These are phyloP conservation scores for Acanthamoeba lenticulata DNA, from an alignment of 208 protist species.

Conservation along the genomic window DNA sequence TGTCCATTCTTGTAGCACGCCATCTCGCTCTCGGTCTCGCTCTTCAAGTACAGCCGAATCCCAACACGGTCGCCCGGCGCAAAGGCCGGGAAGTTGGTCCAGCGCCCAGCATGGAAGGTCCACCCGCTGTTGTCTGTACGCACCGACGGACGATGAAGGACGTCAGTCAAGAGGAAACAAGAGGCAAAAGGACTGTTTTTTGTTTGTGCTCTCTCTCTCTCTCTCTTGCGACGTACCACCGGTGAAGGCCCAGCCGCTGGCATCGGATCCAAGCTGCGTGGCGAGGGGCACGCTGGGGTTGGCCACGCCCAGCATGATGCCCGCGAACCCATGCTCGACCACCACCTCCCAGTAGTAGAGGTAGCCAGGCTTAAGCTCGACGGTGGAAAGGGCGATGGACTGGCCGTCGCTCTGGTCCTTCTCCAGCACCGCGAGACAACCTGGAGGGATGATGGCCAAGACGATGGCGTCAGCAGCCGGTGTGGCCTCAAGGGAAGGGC, in stretches of 20 bases:
- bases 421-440: not conserved
- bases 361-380: not conserved
- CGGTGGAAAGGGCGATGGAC: not conserved
- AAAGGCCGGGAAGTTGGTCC: constrained; percentile 39
- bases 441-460: not conserved
- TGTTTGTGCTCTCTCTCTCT: too few species aligned
- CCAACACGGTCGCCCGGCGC: constrained; percentile 8
- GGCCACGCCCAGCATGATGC: constrained; percentile 38
- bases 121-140: not conserved
- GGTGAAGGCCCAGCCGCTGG: not conserved
- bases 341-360: constrained; percentile 42
- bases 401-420: not conserved
- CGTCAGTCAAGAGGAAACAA: not conserved
- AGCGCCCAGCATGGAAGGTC: constrained; percentile 5
- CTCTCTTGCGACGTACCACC: not conserved
- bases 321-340: not conserved
- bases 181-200: not conserved
- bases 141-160: not conserved
- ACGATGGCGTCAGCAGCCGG: too few species aligned
- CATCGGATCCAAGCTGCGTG: constrained; percentile 16
- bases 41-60: not conserved
- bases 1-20: constrained; percentile 31
- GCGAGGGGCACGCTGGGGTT: not conserved
- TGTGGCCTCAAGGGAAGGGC: not conserved
- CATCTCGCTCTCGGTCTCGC: constrained; percentile 10